phyloP scores from a whole-genome alignment of 768 basidiomycete genomes.

The Paxillus ammoniavirescens region DNA sequence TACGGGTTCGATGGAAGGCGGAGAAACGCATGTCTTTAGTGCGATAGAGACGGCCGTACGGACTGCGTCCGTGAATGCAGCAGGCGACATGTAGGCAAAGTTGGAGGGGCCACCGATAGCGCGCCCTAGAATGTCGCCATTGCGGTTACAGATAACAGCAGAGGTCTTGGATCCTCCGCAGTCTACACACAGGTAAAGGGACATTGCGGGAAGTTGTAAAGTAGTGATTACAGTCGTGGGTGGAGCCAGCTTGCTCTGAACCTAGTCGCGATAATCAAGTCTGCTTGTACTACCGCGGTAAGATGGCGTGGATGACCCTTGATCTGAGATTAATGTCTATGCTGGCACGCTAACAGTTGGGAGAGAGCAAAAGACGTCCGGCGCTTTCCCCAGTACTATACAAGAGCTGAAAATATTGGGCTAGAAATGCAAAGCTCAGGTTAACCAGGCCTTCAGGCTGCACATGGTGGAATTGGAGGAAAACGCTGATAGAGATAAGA shows the following conservation, averaged over 20 bases:
- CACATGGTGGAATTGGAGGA: background rate
- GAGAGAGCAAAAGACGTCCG: too few relatives aligned
- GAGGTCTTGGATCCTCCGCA: conserved; percentile 90
- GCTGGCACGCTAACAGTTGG: too few relatives aligned
- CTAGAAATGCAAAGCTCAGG: too few relatives aligned
- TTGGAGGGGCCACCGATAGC: conserved; percentile 80
- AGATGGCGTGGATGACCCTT: too few relatives aligned
- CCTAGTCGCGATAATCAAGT: too few relatives aligned
- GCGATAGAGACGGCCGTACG: conserved; percentile 51
- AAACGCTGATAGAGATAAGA: background rate
- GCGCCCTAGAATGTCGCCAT: conserved; percentile 63
- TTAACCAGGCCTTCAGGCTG: too few relatives aligned
- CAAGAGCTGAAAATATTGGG: too few relatives aligned
- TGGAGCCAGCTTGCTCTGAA: too few relatives aligned
- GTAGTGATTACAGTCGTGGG: background rate
- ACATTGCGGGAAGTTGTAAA: conserved; percentile 32
- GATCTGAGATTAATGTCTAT: too few relatives aligned
- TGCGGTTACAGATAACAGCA: conserved; percentile 58
- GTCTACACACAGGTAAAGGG: conserved; percentile 78
- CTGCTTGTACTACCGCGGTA: too few relatives aligned
- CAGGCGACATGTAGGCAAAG: conserved; percentile 70
- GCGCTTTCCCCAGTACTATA: background rate
- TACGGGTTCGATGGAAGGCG: conserved; percentile 35
- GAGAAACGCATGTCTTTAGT: conserved; percentile 44
- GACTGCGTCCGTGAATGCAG: conserved; percentile 58